Evolutionary conservation across 208 protist genomes (phyloP).

Genomic region (Phytomonas sp.): DNA sequence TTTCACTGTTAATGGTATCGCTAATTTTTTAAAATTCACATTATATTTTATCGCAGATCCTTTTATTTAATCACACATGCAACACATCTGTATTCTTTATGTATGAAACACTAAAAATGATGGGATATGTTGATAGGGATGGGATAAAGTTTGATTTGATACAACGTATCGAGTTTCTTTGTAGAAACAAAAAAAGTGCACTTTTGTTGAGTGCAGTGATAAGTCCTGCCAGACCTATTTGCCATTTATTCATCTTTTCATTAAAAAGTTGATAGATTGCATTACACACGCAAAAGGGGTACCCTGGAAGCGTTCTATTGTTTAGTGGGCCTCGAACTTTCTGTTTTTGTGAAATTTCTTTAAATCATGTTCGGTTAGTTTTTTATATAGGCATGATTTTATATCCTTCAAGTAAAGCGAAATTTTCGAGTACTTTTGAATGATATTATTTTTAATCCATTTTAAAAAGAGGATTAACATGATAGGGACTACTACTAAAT

Average conservation of each 20-base stretch:
- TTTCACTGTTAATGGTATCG: background rate
- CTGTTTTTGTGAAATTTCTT: background rate
- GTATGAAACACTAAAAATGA: background rate
- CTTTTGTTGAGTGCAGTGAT: constrained; percentile 8
- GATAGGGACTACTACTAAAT: background rate
- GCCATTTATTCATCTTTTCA: background rate
- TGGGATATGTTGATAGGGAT: background rate
- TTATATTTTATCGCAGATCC: constrained; percentile 6
- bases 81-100: constrained; percentile 11
- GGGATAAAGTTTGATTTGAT: background rate
- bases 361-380: background rate
- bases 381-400: background rate
- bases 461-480: background rate
- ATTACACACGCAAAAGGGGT: background rate
- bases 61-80: constrained; percentile 16
- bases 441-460: background rate
- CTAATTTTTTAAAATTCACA: background rate
- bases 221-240: background rate
- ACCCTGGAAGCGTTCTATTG: background rate
- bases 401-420: background rate
- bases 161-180: constrained; percentile 2
- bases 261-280: background rate
- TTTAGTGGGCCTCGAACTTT: background rate
- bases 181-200: background rate
- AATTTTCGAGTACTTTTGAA: background rate